Conservation (phyloP, 495 filamentous ascomycete species). For the Neurospora sp. region DNA sequence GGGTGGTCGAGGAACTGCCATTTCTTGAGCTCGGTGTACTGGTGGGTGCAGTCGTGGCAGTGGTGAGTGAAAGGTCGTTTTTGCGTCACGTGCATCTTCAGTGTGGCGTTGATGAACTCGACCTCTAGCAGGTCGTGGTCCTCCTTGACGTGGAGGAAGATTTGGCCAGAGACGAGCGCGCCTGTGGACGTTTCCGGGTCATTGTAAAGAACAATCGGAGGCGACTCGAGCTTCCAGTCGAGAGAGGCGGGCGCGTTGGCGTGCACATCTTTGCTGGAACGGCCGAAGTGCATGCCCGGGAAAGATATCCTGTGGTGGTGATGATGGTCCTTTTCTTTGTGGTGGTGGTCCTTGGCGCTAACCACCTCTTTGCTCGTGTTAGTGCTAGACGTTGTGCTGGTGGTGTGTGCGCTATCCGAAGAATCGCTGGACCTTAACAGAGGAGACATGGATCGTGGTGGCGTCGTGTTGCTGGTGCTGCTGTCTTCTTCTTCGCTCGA, state of each 20-base stretch:
- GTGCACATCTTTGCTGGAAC: conserved; percentile 33
- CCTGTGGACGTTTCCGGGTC: conserved; percentile 65
- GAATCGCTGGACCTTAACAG: background rate
- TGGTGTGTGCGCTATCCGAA: conserved; percentile 5
- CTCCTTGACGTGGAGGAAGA: conserved; percentile 61
- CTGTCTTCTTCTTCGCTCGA: conserved; percentile 24
- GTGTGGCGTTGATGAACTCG: conserved; percentile 55
- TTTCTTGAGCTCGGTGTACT: conserved; percentile 58
- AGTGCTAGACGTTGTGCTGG: conserved; percentile 16
- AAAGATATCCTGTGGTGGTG: conserved; percentile 40
- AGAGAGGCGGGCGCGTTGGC: conserved; percentile 43
- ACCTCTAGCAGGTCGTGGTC: conserved; percentile 45
- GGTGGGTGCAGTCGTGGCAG: conserved; percentile 64
- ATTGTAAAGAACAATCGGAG: conserved; percentile 79
- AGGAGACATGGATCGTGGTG: conserved; percentile 13
- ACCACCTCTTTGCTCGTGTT: conserved; percentile 3
- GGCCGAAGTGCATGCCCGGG: conserved; percentile 35
- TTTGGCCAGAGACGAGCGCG: conserved; percentile 76
- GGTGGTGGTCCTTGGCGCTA: background rate
- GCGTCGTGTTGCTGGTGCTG: conserved; percentile 8
- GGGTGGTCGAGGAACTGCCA: conserved; percentile 71
- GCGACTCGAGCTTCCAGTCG: conserved; percentile 76
- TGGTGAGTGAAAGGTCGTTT: conserved; percentile 70
- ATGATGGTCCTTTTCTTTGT: conserved; percentile 21
- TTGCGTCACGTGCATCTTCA: conserved; percentile 56